These are phyloP conservation scores for Penicillium parvum DNA, from an alignment of 495 filamentous ascomycete species.

Conservation along the genomic window DNA sequence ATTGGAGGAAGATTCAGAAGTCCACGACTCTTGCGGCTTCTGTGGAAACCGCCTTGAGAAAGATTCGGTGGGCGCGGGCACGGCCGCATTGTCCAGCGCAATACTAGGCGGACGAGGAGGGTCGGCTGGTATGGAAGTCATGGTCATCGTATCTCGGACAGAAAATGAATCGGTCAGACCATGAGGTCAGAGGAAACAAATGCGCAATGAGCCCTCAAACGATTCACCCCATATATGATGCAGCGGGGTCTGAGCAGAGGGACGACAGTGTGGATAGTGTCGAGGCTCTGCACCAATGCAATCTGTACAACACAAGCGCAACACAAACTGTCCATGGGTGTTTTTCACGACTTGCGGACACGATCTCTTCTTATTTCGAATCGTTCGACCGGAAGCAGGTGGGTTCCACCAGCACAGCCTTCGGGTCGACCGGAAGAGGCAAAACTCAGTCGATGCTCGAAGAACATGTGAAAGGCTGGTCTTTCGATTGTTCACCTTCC, in stretches of 20 bases:
- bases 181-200: constrained; percentile 6
- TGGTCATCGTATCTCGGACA: neutral
- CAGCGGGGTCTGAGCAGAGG: neutral
- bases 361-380: no score
- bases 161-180: constrained; percentile 2
- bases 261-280: no score
- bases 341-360: no score
- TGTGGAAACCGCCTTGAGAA: neutral
- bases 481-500: no score
- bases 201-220: constrained; percentile 6
- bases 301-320: neutral
- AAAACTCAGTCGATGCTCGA: constrained; percentile 5
- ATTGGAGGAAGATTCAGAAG: constrained; percentile 22
- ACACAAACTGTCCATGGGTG: no score
- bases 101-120: no score
- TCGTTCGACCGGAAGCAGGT: constrained; percentile 9
- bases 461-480: neutral
- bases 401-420: constrained; percentile 40
- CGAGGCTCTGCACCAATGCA: no score
- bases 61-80: neutral
- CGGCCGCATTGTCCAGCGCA: constrained; percentile 1
- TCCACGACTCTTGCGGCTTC: constrained; percentile 12
- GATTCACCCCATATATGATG: constrained; percentile 11
- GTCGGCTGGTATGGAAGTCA: constrained; percentile 11
- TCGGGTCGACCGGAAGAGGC: constrained; percentile 25